Evolutionary conservation across 441 rosid genomes (phyloP).

Genomic region (Populus hybrid): DNA sequence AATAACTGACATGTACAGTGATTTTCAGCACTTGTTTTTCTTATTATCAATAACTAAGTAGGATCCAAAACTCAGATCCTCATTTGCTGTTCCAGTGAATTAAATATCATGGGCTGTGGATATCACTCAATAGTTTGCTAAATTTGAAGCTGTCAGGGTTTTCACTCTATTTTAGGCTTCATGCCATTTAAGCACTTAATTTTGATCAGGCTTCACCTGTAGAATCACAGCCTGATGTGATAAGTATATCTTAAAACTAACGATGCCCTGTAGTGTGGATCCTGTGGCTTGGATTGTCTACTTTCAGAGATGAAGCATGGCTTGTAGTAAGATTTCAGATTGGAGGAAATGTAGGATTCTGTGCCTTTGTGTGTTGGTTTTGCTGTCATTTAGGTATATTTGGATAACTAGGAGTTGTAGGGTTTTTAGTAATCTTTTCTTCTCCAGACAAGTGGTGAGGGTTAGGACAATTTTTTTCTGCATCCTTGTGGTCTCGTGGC

Average conservation of each 20-base stretch:
- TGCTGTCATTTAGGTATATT: neutral
- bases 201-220: neutral
- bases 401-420: neutral
- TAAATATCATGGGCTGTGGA: neutral
- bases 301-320: neutral
- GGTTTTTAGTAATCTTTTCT: neutral
- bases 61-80: neutral
- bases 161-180: neutral
- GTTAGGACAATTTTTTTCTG: neutral
- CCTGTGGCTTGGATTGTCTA: too few species aligned
- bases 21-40: neutral
- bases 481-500: neutral
- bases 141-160: conserved; percentile 1
- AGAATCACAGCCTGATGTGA: neutral
- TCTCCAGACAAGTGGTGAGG: neutral
- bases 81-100: neutral
- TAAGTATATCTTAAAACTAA: neutral
- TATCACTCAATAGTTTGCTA: neutral
- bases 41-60: neutral
- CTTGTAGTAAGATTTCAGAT: neutral
- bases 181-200: neutral
- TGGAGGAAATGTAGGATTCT: neutral
- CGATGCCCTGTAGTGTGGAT: too few species aligned
- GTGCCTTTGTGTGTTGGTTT: neutral
- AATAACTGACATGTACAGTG: neutral